phyloP scores from a whole-genome alignment of 495 filamentous ascomycete species.

The Filosporella fistucella region DNA sequence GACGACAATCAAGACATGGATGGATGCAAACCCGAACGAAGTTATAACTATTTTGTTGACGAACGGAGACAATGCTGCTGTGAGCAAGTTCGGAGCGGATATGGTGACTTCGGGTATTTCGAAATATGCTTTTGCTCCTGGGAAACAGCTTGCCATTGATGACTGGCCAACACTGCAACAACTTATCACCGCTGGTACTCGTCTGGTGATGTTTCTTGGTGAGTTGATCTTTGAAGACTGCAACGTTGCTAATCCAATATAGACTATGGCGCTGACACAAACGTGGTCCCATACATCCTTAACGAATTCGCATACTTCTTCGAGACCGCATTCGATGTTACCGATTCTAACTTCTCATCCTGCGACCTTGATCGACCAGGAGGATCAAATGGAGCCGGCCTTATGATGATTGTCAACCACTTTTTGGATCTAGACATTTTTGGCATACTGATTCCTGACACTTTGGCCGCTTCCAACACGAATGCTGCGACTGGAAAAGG shows the following conservation, averaged over 20 bases:
- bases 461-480: constrained; percentile 57
- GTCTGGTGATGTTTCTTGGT: constrained; percentile 47
- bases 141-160: constrained; percentile 60
- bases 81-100: constrained; percentile 53
- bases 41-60: constrained; percentile 85
- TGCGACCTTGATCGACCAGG: constrained; percentile 69
- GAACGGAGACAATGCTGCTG: constrained; percentile 67
- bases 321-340: constrained; percentile 73
- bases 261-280: constrained; percentile 85
- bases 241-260: constrained; percentile 22
- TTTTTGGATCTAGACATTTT: constrained; percentile 76
- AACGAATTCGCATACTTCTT: constrained; percentile 72
- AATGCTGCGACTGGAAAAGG: constrained; percentile 64
- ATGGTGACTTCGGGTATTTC: constrained; percentile 65
- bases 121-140: constrained; percentile 66
- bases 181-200: constrained; percentile 62
- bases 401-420: constrained; percentile 90
- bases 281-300: constrained; percentile 67
- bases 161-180: constrained; percentile 83
- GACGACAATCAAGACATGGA: constrained; percentile 5
- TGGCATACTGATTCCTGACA: constrained; percentile 74
- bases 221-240: constrained; percentile 1
- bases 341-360: constrained; percentile 50
- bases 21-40: constrained; percentile 67
- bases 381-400: constrained; percentile 41